phyloP scores from a whole-genome alignment of 2,329 filamentous ascomycete species.

The Pleurostoma richardsiae region DNA sequence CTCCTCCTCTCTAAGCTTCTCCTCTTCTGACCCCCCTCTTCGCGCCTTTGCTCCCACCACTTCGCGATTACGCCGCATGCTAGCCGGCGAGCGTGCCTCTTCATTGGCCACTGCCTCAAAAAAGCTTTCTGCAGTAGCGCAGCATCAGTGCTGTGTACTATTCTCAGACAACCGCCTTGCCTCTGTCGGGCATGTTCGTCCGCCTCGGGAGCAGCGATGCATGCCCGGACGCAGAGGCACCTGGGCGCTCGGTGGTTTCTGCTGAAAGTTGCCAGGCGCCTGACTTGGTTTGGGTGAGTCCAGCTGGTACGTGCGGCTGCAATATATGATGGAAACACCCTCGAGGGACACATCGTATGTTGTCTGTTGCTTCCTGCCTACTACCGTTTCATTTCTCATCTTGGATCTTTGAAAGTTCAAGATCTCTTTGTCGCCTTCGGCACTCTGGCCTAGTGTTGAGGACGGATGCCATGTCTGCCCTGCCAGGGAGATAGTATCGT shows the following conservation, averaged over 20 bases:
- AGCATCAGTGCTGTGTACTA: neutral
- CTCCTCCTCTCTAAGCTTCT: too few relatives aligned
- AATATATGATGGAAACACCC: neutral
- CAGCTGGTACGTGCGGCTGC: neutral
- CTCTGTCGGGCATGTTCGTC: neutral
- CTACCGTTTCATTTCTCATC: neutral
- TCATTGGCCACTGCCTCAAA: neutral
- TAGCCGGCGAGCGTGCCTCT: too few relatives aligned
- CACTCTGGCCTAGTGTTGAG: neutral
- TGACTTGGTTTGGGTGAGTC: neutral
- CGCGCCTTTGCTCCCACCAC: neutral
- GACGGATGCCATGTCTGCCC: neutral
- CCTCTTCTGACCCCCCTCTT: too few relatives aligned
- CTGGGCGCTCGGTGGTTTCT: neutral
- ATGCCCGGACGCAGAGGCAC: neutral
- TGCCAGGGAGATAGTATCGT: neutral
- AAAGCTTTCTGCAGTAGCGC: too few relatives aligned
- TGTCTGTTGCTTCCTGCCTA: neutral
- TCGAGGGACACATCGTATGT: neutral
- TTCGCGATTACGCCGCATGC: neutral
- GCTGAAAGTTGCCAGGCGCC: neutral
- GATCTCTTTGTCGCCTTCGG: neutral
- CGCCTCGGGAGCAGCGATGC: neutral
- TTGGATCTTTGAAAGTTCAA: conserved; percentile 2
- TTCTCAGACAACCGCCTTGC: neutral